These are phyloP conservation scores for Calonectria hawksworthii DNA, from an alignment of 2,329 filamentous ascomycete species.

Conservation along the genomic window DNA sequence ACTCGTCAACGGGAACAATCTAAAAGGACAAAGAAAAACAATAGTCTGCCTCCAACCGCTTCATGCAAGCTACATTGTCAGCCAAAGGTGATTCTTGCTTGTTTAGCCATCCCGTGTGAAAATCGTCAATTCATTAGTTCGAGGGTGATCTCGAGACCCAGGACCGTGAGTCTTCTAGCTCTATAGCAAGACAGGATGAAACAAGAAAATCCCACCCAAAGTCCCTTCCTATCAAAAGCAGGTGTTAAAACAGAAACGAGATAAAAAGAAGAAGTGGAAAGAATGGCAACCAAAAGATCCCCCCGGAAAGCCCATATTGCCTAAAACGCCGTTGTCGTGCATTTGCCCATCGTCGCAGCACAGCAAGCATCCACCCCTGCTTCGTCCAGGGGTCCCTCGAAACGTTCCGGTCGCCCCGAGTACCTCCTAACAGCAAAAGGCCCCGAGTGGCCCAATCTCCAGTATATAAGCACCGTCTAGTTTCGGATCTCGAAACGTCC, in stretches of 20 bases:
- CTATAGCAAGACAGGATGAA: conserved; percentile 7
- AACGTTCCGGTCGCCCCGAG: conserved; percentile 22
- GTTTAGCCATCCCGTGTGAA: background rate
- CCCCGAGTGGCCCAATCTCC: conserved; percentile 11
- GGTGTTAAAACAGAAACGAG: background rate
- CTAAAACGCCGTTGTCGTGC: conserved; percentile 16
- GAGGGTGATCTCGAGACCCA: background rate
- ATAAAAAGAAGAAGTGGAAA: background rate
- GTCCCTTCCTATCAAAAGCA: background rate
- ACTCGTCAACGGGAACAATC: background rate
- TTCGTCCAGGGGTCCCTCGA: conserved; percentile 2
- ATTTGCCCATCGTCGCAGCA: conserved; percentile 10
- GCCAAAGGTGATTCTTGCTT: background rate
- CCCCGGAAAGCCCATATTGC: background rate
- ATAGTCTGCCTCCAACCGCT: background rate
- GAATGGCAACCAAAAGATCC: background rate
- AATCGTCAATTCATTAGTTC: conserved; percentile 3
- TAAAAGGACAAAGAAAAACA: background rate
- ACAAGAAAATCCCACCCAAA: background rate
- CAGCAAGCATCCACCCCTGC: background rate
- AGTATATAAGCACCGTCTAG: conserved; percentile 17
- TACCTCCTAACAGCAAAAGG: background rate
- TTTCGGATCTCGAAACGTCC: conserved; percentile 24
- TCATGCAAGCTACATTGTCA: background rate
- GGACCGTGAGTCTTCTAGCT: conserved; percentile 16